Evolutionary conservation across 176 grass and related monocot genomes (phyloP), one percentile per base, ranked within the genome.

Genomic region (Cocos nucifera): DNA sequence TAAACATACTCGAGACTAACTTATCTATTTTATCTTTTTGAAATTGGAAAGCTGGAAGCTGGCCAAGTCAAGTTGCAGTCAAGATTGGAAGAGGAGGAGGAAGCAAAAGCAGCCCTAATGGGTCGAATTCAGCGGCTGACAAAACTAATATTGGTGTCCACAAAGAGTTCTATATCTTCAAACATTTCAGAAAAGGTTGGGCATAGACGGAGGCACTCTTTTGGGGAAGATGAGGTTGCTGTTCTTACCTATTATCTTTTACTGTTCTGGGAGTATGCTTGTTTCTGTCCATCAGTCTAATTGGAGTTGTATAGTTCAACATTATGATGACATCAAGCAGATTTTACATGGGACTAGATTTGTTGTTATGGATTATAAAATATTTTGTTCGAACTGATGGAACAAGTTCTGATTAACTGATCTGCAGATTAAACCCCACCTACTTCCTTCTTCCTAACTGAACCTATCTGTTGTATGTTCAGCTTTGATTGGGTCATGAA

Each of bases 71-170:
- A 98, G 80, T 78, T 98, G 14, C 93, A 89, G 28, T 98, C 93
- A 29, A 98, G 93, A 74, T 39, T 98, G 71, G 93, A 98, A 73
- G 79, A 98, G 76, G 93, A 98, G 75, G 93, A 98, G 61, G 93
- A 98, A 78, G 93, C 93, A 83, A 98, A 98, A 92, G 81, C 88
- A 64, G 93, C 93, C 66, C 63, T 98, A 58, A 92, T 98, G 93
- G 78, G 87, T 81, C 75, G 88, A 59, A 98, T 98, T 80, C 93
- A 98, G 62, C 81, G 93, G 22, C 65, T 98, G 73, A 98, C 93
- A 30, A 98, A 98, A 74, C 56, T 98, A 59, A 98, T 98, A 68
- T 63, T 98, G 64, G 93, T 98, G 68, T 98, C 93, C 62, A 98
- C 93, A 16, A 98, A 98, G 79, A 98, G 79, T 71, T 86, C 79